Conservation (phyloP, 2,329 filamentous ascomycete genomes). For the Paraphoma chrysanthemicola region DNA sequence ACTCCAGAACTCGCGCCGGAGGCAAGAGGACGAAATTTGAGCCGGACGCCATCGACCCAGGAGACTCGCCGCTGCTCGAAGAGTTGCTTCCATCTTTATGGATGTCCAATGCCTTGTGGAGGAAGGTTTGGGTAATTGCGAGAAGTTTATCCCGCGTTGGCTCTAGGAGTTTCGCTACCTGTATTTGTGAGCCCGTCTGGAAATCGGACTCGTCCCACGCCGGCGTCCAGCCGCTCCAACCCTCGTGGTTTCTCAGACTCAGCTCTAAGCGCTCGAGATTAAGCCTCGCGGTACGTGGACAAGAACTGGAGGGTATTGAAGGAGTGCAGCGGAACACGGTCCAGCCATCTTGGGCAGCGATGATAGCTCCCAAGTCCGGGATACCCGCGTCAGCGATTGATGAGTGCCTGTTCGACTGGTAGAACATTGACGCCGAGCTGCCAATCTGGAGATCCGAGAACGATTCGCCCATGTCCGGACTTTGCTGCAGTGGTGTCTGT, state of each 20-base stretch:
- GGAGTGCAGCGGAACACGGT: slow-evolving; percentile 61
- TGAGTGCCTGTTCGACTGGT: slow-evolving; percentile 48
- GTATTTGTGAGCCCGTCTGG: slow-evolving; percentile 54
- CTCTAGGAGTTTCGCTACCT: slow-evolving; percentile 58
- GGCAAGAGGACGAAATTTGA: slow-evolving; percentile 72
- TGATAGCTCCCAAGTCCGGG: slow-evolving; percentile 56
- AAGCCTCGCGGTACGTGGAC: slow-evolving; percentile 58
- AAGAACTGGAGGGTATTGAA: slow-evolving; percentile 55
- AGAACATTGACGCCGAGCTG: slow-evolving; percentile 51
- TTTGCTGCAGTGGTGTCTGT: slow-evolving; percentile 56
- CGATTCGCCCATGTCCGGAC: slow-evolving; percentile 54
- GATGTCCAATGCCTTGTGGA: slow-evolving; percentile 74
- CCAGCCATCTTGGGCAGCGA: slow-evolving; percentile 61
- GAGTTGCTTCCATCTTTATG: slow-evolving; percentile 62
- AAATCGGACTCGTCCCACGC: slow-evolving; percentile 58
- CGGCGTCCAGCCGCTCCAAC: slow-evolving; percentile 61
- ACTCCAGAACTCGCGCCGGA: slow-evolving; percentile 70
- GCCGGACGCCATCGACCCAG: slow-evolving; percentile 54
- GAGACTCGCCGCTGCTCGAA: slow-evolving; percentile 52
- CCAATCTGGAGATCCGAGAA: slow-evolving; percentile 57
- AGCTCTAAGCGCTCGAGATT: slow-evolving; percentile 61
- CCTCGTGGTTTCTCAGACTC: slow-evolving; percentile 59
- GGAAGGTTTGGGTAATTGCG: slow-evolving; percentile 73
- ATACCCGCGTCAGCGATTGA: slow-evolving; percentile 48
- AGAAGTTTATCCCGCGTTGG: slow-evolving; percentile 71